These are phyloP conservation scores for Coleophoma cylindrospora DNA, from an alignment of 2,329 filamentous ascomycete species.

Conservation along the genomic window DNA sequence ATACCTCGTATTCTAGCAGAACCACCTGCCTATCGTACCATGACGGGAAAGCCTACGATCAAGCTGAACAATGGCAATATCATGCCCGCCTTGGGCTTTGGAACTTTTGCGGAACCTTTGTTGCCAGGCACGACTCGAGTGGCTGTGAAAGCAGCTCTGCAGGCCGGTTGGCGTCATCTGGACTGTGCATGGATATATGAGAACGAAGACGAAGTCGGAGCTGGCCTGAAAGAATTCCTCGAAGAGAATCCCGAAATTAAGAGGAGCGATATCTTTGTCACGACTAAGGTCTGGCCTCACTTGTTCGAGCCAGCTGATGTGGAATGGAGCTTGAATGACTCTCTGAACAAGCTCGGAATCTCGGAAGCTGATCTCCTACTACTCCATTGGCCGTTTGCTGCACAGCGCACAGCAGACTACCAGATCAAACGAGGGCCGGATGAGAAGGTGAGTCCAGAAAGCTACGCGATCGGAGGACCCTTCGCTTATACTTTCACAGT, in stretches of 20 bases:
- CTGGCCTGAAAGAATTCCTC: slow-evolving; percentile 70
- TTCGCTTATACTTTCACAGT: slow-evolving; percentile 28
- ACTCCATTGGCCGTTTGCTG: slow-evolving; percentile 75
- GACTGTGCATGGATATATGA: slow-evolving; percentile 69
- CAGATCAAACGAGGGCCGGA: slow-evolving; percentile 45
- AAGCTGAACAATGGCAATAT: slow-evolving; percentile 28
- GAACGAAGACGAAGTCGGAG: slow-evolving; percentile 79
- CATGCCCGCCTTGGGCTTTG: slow-evolving; percentile 39
- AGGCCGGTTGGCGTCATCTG: slow-evolving; percentile 59
- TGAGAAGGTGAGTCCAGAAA: slow-evolving; percentile 36
- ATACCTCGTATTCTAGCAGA: background rate
- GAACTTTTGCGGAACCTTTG: slow-evolving; percentile 23
- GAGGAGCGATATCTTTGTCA: slow-evolving; percentile 74
- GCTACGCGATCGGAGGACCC: background rate
- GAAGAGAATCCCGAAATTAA: slow-evolving; percentile 51
- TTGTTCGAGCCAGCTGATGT: slow-evolving; percentile 59
- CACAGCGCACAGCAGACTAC: slow-evolving; percentile 73
- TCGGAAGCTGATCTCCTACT: slow-evolving; percentile 79
- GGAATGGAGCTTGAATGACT: slow-evolving; percentile 65
- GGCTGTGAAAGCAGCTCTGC: slow-evolving; percentile 53
- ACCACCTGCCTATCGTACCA: background rate
- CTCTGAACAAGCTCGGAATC: slow-evolving; percentile 65
- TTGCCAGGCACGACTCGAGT: slow-evolving; percentile 37
- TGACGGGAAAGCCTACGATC: slow-evolving; percentile 13
- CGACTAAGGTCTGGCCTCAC: slow-evolving; percentile 79